Base-by-base conservation (phyloP, 192 early-diverging fungal genomes). In the Rhizophagus sp. region DNA sequence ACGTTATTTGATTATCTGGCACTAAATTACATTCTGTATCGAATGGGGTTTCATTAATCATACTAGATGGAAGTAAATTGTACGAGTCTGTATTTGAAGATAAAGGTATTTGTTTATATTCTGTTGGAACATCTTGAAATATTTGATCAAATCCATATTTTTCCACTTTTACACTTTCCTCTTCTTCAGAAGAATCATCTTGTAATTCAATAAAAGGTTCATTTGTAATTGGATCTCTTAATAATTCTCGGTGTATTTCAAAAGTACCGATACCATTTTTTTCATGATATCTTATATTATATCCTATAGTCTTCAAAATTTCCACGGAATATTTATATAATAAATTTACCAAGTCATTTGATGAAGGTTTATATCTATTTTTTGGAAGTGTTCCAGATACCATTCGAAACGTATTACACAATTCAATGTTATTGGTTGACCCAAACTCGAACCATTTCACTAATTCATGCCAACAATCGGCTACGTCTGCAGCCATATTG, bases 401-500 rank as follows among this genome's bases (percentile, higher is more conserved):
- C 33, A 70, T 39, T 22, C 22, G 68, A 50, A 73, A 73, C 12
- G 47, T 24, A 25, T 49, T 27, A 73, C 71, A 73, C 2, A 73
- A 50, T 50, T 22, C 10, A 49, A 2, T 5, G 1, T 73, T 25
- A 50, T 30, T 52, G 13, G 13, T 2, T 10, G 75, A 19, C 12
- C 62, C 88, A 36, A 85, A 24, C 52, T 88, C 85, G 62, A 91
- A 81, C 73, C 85, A 89, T 13, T 85, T 44, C 10, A 85, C 68
- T 50, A 89, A 73, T 33, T 79, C 81, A 25, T 81, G 52, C 87
- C 90, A 93, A 75, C 92, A 93, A 22, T 86, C 82, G 3, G 85
- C 71, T 15, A 89, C 88, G 80, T 88, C 84, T 19, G 83, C 87
- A 19, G 88, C 80, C 89, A 93, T 90, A 49, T 91, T 89, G 24